Conservation (phyloP, 345 rosid genomes). For the Kandelia obovata region DNA sequence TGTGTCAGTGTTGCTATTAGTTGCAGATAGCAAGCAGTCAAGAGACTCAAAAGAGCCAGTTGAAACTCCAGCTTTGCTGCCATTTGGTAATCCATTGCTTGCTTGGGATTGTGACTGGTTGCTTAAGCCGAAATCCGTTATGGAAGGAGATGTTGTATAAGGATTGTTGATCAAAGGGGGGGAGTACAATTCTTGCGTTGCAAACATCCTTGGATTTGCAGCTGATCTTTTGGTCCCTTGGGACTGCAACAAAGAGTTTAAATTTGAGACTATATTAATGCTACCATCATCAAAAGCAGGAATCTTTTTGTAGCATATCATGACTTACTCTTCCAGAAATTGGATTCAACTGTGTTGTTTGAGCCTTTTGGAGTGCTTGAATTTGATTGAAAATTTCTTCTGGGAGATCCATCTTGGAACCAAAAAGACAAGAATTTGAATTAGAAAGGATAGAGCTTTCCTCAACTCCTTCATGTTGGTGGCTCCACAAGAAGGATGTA, state of each 20-base stretch:
- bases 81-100: conserved; percentile 31
- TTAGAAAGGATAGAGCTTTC: conserved; percentile 23
- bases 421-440: conserved; percentile 26
- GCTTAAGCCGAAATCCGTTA: conserved; percentile 44
- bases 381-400: conserved; percentile 35
- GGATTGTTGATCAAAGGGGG: conserved; percentile 30
- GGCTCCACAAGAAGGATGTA: conserved; percentile 26
- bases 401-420: conserved; percentile 33
- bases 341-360: conserved; percentile 18
- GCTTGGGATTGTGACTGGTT: conserved; percentile 46
- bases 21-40: conserved; percentile 65
- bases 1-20: conserved; percentile 61
- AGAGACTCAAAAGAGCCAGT: conserved; percentile 45
- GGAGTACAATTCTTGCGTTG: conserved; percentile 27
- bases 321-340: conserved; percentile 23
- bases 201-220: neutral
- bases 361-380: conserved; percentile 32
- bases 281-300: neutral
- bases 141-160: conserved; percentile 8
- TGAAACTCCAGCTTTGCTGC: conserved; percentile 37
- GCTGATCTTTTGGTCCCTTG: conserved; percentile 18
- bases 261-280: conserved; percentile 3
- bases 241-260: conserved; percentile 14
- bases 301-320: neutral
- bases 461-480: conserved; percentile 17